phyloP scores from a whole-genome alignment of 352 stramenopile genomes.

The Globisporangium parvum region DNA sequence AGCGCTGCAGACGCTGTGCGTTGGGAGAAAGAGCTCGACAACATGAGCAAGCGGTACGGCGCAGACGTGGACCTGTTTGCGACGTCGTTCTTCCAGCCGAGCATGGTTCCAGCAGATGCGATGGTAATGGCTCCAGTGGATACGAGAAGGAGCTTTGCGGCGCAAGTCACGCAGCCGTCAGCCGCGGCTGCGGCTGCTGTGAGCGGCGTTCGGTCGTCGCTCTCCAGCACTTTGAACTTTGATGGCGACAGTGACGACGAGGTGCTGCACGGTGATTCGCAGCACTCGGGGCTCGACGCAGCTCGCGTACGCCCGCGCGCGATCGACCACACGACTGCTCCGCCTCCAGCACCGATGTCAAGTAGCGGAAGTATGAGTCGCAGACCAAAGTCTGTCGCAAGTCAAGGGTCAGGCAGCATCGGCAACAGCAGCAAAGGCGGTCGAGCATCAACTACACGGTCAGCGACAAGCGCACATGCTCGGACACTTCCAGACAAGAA shows the following conservation, averaged over 20 bases:
- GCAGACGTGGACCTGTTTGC: constrained; percentile 20
- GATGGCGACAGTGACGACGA: constrained; percentile 5
- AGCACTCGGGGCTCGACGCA: constrained; percentile 2
- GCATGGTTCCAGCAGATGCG: not conserved
- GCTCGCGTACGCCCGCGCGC: constrained; percentile 3
- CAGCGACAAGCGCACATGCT: not conserved
- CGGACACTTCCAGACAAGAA: constrained; percentile 8
- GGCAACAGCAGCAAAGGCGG: not conserved
- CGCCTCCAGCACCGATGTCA: not conserved
- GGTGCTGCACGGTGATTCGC: not conserved
- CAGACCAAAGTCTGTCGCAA: not conserved
- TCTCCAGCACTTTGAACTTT: not conserved
- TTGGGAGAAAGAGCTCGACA: constrained; percentile 48
- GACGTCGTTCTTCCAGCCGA: constrained; percentile 23
- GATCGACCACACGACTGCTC: not conserved
- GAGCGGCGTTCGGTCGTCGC: too few relatives aligned
- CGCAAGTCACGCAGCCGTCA: not conserved
- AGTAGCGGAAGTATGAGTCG: constrained; percentile 6
- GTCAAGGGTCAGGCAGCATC: not conserved
- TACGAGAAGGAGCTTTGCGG: not conserved
- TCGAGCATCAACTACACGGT: not conserved
- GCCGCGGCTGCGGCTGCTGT: too few relatives aligned
- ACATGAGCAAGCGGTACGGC: constrained; percentile 52
- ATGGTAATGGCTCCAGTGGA: constrained; percentile 2
- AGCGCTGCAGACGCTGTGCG: not conserved